A percentile compares a stretch with the other conserved stretches of the same genome.
phyloP scores from a whole-genome alignment of 768 basidiomycete species.

The Calvatia gigantea region DNA sequence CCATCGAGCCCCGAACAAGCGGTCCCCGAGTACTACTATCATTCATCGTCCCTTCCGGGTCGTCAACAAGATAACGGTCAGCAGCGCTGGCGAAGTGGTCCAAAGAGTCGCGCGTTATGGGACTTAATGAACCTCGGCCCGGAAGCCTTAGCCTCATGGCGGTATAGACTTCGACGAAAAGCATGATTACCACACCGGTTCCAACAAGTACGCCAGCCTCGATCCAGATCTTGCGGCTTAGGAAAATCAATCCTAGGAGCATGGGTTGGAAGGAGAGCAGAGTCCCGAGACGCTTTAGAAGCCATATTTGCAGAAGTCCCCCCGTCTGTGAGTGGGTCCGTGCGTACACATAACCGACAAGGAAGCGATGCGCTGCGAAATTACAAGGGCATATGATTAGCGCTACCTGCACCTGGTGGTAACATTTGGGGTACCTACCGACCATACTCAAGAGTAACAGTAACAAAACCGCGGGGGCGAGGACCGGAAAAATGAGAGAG shows the following conservation, averaged over 20 bases:
- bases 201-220: constrained; percentile 65
- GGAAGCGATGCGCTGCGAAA: constrained; percentile 70
- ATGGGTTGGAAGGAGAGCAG: constrained; percentile 70
- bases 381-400: neutral
- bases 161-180: constrained; percentile 62
- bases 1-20: constrained; percentile 66
- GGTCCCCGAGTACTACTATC: constrained; percentile 39
- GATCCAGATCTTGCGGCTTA: constrained; percentile 66
- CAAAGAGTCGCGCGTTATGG: constrained; percentile 56
- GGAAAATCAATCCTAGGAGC: constrained; percentile 67
- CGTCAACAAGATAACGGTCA: constrained; percentile 38
- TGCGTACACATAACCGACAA: constrained; percentile 75
- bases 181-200: constrained; percentile 46
- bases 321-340: constrained; percentile 74
- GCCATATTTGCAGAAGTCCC: constrained; percentile 71
- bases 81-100: constrained; percentile 48
- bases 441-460: constrained; percentile 64
- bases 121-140: constrained; percentile 45
- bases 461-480: constrained; percentile 66
- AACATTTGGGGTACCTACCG: constrained; percentile 38
- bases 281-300: constrained; percentile 70
- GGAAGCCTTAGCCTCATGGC: constrained; percentile 45
- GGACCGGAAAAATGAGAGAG: constrained; percentile 71
- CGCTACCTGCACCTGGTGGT: neutral
- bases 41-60: constrained; percentile 47